Conservation (phyloP, 139 green algal species). For the Tetradesmus obliquus region DNA sequence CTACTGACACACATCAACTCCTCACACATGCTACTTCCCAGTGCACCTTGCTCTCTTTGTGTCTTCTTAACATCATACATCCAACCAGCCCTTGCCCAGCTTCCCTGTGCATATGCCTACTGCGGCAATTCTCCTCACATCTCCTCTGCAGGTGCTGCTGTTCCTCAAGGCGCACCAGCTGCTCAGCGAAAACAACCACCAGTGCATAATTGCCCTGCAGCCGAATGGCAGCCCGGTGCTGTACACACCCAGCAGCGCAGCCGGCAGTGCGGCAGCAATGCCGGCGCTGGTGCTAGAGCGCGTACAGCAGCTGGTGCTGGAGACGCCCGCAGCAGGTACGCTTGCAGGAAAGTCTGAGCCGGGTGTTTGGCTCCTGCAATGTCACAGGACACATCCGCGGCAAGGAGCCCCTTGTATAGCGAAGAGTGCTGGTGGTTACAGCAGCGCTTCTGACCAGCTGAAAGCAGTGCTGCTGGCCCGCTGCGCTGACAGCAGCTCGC, state of each 20-base stretch:
- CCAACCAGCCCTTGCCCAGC: too few species aligned
- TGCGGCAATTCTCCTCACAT: background rate
- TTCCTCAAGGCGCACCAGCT: constrained; percentile 11
- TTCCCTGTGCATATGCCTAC: too few species aligned
- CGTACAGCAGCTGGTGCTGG: background rate
- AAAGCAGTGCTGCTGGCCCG: too few species aligned
- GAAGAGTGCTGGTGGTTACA: too few species aligned
- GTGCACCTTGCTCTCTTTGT: background rate
- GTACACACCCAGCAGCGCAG: background rate
- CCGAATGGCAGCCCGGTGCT: background rate
- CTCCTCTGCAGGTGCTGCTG: background rate
- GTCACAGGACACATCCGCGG: too few species aligned
- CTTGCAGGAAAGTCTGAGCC: background rate
- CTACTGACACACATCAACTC: background rate
- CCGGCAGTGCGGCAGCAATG: background rate
- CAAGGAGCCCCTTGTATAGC: too few species aligned
- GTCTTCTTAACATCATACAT: background rate
- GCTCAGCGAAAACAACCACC: constrained; percentile 26
- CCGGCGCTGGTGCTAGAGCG: background rate
- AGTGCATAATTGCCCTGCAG: background rate
- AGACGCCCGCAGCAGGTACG: background rate
- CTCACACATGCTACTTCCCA: background rate
- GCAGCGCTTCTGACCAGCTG: too few species aligned
- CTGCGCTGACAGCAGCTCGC: too few species aligned
- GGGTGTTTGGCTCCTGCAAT: too few species aligned